Evolutionary conservation across 75 land plant species (phyloP).

Genomic region (Selaginella moellendorffii): DNA sequence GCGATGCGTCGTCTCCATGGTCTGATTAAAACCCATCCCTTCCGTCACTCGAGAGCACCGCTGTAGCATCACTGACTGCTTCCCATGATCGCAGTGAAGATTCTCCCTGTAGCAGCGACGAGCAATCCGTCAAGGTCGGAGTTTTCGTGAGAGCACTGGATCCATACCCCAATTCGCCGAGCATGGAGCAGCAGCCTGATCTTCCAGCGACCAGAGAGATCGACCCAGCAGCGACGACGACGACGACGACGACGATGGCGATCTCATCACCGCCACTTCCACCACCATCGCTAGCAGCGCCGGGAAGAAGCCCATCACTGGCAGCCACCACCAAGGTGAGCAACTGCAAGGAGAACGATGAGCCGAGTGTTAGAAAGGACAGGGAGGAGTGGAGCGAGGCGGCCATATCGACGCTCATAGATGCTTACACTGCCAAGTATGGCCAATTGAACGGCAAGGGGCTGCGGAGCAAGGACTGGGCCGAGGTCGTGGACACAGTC

Average conservation of each 20-base stretch:
- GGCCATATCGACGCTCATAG: constrained; percentile 6
- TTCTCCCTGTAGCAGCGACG: neutral
- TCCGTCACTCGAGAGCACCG: too few relatives aligned
- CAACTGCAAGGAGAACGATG: neutral
- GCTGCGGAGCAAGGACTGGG: constrained; percentile 9
- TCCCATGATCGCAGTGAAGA: too few relatives aligned
- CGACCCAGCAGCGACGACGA: neutral
- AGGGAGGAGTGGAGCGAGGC: constrained; percentile 9
- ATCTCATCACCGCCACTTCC: too few relatives aligned
- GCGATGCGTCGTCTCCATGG: too few relatives aligned
- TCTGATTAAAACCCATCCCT: too few relatives aligned
- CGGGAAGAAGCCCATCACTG: too few relatives aligned
- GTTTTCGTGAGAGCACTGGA: too few relatives aligned
- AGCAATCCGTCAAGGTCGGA: neutral
- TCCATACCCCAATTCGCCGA: too few relatives aligned
- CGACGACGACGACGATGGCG: too few relatives aligned
- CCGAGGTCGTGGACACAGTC: constrained; percentile 7
- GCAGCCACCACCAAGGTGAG: too few relatives aligned
- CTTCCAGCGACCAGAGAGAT: neutral
- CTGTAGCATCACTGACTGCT: too few relatives aligned
- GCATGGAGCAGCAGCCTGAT: neutral
- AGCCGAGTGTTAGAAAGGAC: neutral
- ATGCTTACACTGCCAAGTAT: constrained; percentile 7
- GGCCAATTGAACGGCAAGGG: constrained; percentile 1
- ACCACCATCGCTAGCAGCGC: too few relatives aligned